Evolutionary conservation across 352 stramenopile species (phyloP).

Genomic region (Saprolegnia diclina): DNA sequence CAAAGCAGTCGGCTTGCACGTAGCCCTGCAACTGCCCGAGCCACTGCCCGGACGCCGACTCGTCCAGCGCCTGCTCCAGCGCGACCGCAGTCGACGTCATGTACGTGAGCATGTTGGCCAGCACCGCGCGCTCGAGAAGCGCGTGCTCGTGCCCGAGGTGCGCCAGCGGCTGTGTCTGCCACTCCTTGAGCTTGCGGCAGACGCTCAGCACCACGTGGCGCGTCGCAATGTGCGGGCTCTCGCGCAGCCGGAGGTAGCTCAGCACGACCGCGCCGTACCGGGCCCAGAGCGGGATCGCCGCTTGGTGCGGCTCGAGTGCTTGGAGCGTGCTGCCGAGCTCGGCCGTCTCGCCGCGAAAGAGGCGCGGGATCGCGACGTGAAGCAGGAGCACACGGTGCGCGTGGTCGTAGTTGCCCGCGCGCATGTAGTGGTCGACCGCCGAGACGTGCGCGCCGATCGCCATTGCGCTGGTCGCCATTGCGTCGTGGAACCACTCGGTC

Average conservation of each 20-base stretch:
- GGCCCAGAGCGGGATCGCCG: conserved; percentile 58
- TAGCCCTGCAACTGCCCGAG: conserved; percentile 13
- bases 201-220: conserved; percentile 4
- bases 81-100: conserved; percentile 13
- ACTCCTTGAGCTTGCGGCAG: conserved; percentile 9
- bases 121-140: background rate
- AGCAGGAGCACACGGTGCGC: conserved; percentile 56
- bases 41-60: background rate
- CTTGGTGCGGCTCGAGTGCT: conserved; percentile 49
- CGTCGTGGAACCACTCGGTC: conserved; percentile 61
- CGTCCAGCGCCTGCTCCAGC: background rate
- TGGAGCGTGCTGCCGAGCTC: conserved; percentile 46
- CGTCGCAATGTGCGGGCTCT: background rate
- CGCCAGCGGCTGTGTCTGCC: conserved; percentile 6
- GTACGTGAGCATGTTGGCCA: conserved; percentile 25
- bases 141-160: background rate
- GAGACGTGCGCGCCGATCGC: conserved; percentile 45
- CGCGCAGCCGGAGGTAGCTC: conserved; percentile 15
- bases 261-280: conserved; percentile 9
- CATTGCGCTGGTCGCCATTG: conserved; percentile 50
- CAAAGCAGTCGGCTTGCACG: conserved; percentile 24
- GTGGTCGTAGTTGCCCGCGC: conserved; percentile 48
- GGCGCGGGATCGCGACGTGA: conserved; percentile 47
- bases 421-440: conserved; percentile 73
- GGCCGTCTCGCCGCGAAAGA: conserved; percentile 62